These are phyloP conservation scores for Scutellaria baicalensis DNA, from an alignment of 257 asterid species.

Conservation along the genomic window DNA sequence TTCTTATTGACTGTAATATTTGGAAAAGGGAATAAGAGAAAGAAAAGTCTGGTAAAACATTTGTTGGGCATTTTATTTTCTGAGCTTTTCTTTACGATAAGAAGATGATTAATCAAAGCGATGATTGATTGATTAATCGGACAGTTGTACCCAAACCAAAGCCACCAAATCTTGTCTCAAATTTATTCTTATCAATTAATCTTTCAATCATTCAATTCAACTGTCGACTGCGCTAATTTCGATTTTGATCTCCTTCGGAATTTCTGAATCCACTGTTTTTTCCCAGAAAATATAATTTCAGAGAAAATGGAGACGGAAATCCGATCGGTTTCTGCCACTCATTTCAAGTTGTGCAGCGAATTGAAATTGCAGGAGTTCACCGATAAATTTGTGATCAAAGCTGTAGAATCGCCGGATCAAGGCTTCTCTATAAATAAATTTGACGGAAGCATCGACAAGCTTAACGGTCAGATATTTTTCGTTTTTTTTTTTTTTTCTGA, in stretches of 20 bases:
- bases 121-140: background rate
- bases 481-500: background rate
- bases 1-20: too few relatives aligned
- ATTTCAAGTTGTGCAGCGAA: constrained; percentile 71
- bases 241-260: background rate
- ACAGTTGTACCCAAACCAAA: background rate
- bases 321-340: constrained; percentile 19
- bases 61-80: background rate
- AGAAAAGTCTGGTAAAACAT: background rate
- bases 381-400: constrained; percentile 53
- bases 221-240: constrained; percentile 2
- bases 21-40: background rate
- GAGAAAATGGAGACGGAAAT: constrained; percentile 55
- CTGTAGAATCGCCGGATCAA: constrained; percentile 61
- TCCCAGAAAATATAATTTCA: background rate
- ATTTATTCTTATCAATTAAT: background rate
- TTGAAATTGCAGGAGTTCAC: constrained; percentile 61
- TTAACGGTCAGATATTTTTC: constrained; percentile 43
- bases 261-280: background rate
- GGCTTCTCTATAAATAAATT: constrained; percentile 70
- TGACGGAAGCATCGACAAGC: constrained; percentile 57
- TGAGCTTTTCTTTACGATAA: background rate
- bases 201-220: background rate
- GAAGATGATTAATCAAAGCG: background rate
- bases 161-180: constrained; percentile 3